A percentile compares a stretch with the other conserved stretches of the same genome.
These are phyloP conservation scores for Penicillium frequentans DNA, from an alignment of 2,329 filamentous ascomycete genomes.

Conservation along the genomic window DNA sequence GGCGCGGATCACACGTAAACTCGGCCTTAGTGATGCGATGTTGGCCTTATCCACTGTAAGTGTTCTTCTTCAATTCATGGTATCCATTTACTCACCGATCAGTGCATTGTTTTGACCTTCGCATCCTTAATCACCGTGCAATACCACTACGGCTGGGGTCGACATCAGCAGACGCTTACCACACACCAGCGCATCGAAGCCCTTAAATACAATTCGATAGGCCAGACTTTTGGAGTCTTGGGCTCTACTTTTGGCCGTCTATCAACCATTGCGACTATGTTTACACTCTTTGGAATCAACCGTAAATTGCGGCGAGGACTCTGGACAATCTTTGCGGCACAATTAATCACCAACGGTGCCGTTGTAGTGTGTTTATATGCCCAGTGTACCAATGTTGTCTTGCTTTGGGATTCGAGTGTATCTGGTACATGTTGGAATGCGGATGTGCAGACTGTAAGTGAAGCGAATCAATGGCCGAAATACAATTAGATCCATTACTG, in stretches of 20 bases:
- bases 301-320: background rate
- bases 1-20: background rate
- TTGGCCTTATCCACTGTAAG: background rate
- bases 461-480: background rate
- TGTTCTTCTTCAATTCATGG: background rate
- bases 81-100: background rate
- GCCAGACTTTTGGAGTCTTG: background rate
- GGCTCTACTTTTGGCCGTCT: background rate
- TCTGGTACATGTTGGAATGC: background rate
- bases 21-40: background rate
- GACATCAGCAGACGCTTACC: background rate
- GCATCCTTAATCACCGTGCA: background rate
- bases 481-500: background rate
- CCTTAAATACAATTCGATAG: background rate
- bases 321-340: background rate
- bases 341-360: background rate
- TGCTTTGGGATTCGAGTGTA: background rate
- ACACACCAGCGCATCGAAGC: background rate
- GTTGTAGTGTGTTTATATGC: background rate
- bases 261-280: background rate
- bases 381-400: background rate
- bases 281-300: background rate
- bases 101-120: background rate
- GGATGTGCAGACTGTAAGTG: background rate
- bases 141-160: background rate